These are phyloP conservation scores for Murraya paniculata DNA, from an alignment of 345 rosid species.

Conservation along the genomic window DNA sequence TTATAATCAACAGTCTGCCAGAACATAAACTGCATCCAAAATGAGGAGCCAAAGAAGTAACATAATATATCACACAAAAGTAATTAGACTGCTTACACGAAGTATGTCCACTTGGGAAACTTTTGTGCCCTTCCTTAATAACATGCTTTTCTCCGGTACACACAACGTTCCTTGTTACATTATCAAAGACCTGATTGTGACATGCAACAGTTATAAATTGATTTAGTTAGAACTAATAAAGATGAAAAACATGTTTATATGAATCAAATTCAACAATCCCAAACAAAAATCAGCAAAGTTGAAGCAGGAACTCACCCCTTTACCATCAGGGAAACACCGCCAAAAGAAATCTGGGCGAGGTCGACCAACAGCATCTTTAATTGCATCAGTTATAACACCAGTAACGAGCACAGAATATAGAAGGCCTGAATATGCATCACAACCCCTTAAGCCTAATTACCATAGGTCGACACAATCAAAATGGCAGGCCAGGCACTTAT, in stretches of 20 bases:
- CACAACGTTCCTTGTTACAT: slow-evolving; percentile 54
- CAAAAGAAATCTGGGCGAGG: slow-evolving; percentile 98
- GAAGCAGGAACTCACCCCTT: slow-evolving; percentile 49
- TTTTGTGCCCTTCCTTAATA: slow-evolving; percentile 89
- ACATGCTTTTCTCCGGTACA: slow-evolving; percentile 71
- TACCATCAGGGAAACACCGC: slow-evolving; percentile 96
- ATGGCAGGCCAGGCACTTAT: slow-evolving; percentile 9
- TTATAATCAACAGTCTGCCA: slow-evolving; percentile 1
- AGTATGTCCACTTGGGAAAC: slow-evolving; percentile 96
- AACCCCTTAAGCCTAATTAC: not conserved
- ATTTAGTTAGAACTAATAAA: slow-evolving; percentile 12
- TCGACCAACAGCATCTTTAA: slow-evolving; percentile 89
- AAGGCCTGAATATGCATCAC: slow-evolving; percentile 52
- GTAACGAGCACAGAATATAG: slow-evolving; percentile 72
- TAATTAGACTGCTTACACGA: slow-evolving; percentile 57
- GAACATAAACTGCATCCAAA: not conserved
- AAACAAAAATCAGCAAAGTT: not conserved
- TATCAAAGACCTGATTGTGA: slow-evolving; percentile 50
- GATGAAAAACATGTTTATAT: not conserved
- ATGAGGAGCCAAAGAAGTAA: not conserved
- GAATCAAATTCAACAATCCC: not conserved
- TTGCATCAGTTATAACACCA: slow-evolving; percentile 84
- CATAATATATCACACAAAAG: not conserved
- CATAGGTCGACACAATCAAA: not conserved
- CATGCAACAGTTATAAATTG: slow-evolving; percentile 14